Conservation (phyloP, 805 yeast species). For the Henningerozyma blattae region DNA sequence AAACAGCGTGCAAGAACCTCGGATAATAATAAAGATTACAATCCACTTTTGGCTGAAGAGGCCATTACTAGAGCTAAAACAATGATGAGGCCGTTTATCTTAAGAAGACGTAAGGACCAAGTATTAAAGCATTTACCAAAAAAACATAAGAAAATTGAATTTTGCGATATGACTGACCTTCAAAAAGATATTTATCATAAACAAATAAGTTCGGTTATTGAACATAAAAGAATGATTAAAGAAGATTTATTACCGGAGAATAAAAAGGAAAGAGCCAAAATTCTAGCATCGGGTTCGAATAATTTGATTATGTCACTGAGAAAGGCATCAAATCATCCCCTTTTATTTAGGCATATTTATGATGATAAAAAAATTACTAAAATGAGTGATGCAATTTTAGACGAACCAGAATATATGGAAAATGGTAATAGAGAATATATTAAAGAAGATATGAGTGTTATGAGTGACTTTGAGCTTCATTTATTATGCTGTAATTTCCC, state of each 20-base stretch:
- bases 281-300: conserved; percentile 26
- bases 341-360: conserved; percentile 61
- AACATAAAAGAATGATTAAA: conserved; percentile 20
- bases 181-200: conserved; percentile 52
- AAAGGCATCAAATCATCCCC: conserved; percentile 88
- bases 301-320: conserved; percentile 81
- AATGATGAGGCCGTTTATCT: conserved; percentile 96
- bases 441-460: conserved; percentile 86
- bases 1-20: conserved; percentile 76
- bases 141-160: conserved; percentile 51
- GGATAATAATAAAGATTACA: conserved; percentile 38
- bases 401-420: conserved; percentile 58
- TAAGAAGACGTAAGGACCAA: conserved; percentile 85
- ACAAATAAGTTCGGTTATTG: conserved; percentile 35
- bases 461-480: conserved; percentile 86
- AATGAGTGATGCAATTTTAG: conserved; percentile 74
- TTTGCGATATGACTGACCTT: conserved; percentile 46
- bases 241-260: conserved; percentile 13
- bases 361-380: conserved; percentile 38
- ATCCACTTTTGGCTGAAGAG: conserved; percentile 79
- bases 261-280: conserved; percentile 24
- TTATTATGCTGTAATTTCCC: conserved; percentile 64
- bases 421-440: conserved; percentile 71
- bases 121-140: conserved; percentile 82
- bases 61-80: conserved; percentile 89